phyloP scores from a whole-genome alignment of 768 basidiomycete species.

The Mycena rosella region DNA sequence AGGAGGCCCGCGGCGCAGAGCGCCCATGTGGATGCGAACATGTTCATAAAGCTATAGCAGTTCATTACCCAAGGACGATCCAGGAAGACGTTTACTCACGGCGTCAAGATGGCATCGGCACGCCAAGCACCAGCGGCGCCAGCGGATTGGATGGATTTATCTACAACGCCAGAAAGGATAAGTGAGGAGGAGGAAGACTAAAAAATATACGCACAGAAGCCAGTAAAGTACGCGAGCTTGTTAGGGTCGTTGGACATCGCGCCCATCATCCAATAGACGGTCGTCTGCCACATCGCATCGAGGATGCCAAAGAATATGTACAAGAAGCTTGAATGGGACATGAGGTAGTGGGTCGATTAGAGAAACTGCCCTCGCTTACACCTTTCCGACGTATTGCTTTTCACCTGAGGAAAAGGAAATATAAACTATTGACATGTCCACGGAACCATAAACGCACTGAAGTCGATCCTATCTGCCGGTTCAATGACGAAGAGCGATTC shows the following conservation, averaged over 20 bases:
- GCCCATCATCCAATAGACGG: slow-evolving; percentile 86
- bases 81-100: slow-evolving; percentile 63
- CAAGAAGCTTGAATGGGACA: slow-evolving; percentile 52
- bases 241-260: slow-evolving; percentile 87
- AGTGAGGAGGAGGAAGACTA: background rate
- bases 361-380: slow-evolving; percentile 38
- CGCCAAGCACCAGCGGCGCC: slow-evolving; percentile 82
- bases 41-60: slow-evolving; percentile 64
- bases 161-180: slow-evolving; percentile 43
- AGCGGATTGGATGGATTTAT: slow-evolving; percentile 83
- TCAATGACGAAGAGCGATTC: slow-evolving; percentile 46
- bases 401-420: too few relatives aligned
- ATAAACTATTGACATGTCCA: too few relatives aligned
- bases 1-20: slow-evolving; percentile 62
- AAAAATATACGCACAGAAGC: slow-evolving; percentile 74
- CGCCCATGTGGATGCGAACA: slow-evolving; percentile 68
- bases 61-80: slow-evolving; percentile 38
- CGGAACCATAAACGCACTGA: too few relatives aligned
- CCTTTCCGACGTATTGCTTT: slow-evolving; percentile 63
- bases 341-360: background rate
- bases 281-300: slow-evolving; percentile 90
- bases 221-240: slow-evolving; percentile 84
- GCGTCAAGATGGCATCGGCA: slow-evolving; percentile 71
- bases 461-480: slow-evolving; percentile 24
- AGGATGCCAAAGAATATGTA: slow-evolving; percentile 82